Conservation (phyloP, 139 green algal species). For the Chlorella vulgaris region DNA sequence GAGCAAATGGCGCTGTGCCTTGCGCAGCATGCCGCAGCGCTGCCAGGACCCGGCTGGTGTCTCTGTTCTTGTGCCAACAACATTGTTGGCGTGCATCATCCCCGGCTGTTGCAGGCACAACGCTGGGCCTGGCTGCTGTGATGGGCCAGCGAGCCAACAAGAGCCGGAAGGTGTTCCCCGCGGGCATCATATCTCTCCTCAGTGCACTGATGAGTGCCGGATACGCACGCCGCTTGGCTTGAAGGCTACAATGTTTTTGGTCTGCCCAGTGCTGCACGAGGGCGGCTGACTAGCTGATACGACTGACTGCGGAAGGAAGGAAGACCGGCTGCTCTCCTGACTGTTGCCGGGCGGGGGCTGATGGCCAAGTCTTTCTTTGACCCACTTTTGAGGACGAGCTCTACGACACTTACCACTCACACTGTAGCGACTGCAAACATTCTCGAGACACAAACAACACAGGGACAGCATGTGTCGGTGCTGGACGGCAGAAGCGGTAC, state of each 20-base stretch:
- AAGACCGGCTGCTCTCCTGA: not conserved
- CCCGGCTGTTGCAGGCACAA: conserved; percentile 10
- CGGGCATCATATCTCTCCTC: conserved; percentile 27
- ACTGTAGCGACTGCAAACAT: no score
- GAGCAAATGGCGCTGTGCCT: not conserved
- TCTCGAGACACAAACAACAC: no score
- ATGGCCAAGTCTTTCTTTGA: no score
- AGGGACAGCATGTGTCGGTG: no score
- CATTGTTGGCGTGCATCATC: not conserved
- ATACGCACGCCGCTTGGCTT: conserved; percentile 27
- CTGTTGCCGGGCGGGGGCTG: not conserved
- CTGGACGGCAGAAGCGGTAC: no score
- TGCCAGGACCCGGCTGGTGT: not conserved
- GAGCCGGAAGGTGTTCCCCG: conserved; percentile 39
- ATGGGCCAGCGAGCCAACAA: conserved; percentile 42
- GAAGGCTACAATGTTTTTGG: not conserved
- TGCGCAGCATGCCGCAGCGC: not conserved
- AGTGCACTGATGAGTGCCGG: conserved; percentile 31
- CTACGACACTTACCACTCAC: no score
- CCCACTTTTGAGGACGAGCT: no score
- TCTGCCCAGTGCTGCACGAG: not conserved
- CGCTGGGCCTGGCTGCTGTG: conserved; percentile 7
- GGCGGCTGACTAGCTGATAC: no score
- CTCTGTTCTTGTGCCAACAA: not conserved
- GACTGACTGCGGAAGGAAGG: no score